Conservation (phyloP, 2,329 filamentous ascomycete species). For the Trichocomaceae sp. region DNA sequence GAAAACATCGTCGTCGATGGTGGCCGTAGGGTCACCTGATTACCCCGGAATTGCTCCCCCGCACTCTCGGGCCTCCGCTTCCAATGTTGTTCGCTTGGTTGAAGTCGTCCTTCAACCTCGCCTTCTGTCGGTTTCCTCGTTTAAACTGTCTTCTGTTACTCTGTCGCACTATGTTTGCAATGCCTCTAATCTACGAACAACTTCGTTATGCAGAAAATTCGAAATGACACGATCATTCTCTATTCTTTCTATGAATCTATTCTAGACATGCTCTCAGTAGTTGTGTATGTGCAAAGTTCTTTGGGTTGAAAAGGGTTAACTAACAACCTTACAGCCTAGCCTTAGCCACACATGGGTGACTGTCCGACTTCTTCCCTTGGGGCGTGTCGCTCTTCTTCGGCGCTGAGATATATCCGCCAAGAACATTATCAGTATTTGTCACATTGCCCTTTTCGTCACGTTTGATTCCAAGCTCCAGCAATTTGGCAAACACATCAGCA, state of each 20-base stretch:
- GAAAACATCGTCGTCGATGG: too few relatives aligned
- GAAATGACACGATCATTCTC: background rate
- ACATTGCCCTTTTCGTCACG: slow-evolving; percentile 50
- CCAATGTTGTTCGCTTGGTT: too few relatives aligned
- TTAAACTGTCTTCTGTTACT: background rate
- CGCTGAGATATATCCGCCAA: slow-evolving; percentile 51
- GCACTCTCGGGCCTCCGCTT: background rate
- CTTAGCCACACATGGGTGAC: slow-evolving; percentile 1
- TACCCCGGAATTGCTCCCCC: background rate
- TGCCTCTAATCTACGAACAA: background rate
- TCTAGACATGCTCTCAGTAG: background rate
- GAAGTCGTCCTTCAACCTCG: background rate
- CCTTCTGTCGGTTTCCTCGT: background rate
- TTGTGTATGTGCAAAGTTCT: background rate
- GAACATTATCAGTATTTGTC: slow-evolving; percentile 51
- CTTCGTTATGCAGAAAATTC: background rate
- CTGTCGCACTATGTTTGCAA: background rate
- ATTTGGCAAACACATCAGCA: slow-evolving; percentile 51
- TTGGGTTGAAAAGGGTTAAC: background rate
- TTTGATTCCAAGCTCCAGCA: slow-evolving; percentile 55
- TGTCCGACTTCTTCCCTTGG: slow-evolving; percentile 11
- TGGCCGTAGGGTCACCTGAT: background rate
- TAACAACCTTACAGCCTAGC: slow-evolving; percentile 1
- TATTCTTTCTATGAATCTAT: background rate
- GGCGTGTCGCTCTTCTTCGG: slow-evolving; percentile 25